Percentiles rank a stretch among this genome's conserved stretches.
Evolutionary conservation across 2,329 filamentous ascomycete species (phyloP).

Genomic region (Colletotrichum lentis): DNA sequence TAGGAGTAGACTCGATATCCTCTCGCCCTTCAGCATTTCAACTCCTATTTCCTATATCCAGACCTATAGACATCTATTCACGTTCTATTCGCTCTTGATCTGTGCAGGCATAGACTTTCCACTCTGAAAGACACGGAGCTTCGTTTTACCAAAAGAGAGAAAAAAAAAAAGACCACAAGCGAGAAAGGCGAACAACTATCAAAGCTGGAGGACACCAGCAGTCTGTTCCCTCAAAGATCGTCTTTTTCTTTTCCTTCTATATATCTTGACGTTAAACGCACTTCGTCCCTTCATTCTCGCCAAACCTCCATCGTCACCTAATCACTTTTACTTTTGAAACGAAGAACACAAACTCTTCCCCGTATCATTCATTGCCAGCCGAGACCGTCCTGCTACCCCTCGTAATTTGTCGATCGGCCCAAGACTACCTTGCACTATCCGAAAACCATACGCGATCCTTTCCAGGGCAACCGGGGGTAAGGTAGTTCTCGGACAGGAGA

Average conservation of each 20-base stretch:
- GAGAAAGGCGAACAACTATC: neutral
- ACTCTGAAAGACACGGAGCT: conserved; percentile 7
- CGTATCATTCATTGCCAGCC: neutral
- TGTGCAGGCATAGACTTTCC: conserved; percentile 31
- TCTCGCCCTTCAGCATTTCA: neutral
- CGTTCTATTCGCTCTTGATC: conserved; percentile 12
- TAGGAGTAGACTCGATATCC: neutral
- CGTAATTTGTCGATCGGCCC: neutral
- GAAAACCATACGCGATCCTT: neutral
- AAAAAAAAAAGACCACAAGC: neutral
- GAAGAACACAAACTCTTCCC: neutral
- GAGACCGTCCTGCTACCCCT: neutral
- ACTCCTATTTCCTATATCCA: conserved; percentile 10
- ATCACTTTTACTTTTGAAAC: neutral
- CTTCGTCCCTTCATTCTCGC: neutral
- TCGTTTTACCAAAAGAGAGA: neutral
- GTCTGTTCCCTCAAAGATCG: conserved; percentile 30
- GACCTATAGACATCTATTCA: conserved; percentile 13
- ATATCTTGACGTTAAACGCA: conserved; percentile 4
- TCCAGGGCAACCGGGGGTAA: neutral
- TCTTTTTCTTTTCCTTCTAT: conserved; percentile 20
- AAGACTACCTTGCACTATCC: neutral
- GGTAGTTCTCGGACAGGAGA: neutral
- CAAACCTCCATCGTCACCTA: neutral
- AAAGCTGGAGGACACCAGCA: conserved; percentile 31